Base-by-base conservation (phyloP, 176 grass and related monocot species). In the Chrysopogon serrulatus region DNA sequence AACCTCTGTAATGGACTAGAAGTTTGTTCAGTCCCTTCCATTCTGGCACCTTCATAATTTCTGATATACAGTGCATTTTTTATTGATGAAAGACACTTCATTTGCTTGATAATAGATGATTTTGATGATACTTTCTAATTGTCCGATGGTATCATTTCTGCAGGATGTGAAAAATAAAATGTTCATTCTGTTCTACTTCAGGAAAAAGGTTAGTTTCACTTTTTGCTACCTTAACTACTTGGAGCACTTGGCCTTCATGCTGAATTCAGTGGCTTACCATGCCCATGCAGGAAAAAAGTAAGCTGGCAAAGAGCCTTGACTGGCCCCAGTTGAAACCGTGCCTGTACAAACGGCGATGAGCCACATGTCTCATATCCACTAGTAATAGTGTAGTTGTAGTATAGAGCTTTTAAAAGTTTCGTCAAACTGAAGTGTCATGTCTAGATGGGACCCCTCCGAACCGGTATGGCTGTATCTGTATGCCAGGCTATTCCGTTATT, bases 101-200 rank as follows among this genome's bases (percentile, higher is more conserved):
- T 41, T 40, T 76, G 30, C 76, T 26, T 53, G 19, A 63, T 35
- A 64, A 54, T 26, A 81, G 19, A 39, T 62, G 1, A 7, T 16
- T 70, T 10, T 14, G 8, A 1, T 35, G 18, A 11, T 53, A 24
- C 47, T 81, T 56, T 45, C 45, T 90, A 83, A 83, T 76, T 27
- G 33, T 36, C 47, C 26, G 34, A 48, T 70, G 60, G 30, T 59
- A 36, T 78, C 76, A 30, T 66, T 78, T 92, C 54, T 87, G 88
- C 81, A 98, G 96, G 96, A 98, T 40, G 81, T 65, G 57, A 90
- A 90, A 63, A 98, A 95, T 68, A 98, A 92, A 90, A 93, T 98
- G 96, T 98, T 98, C 85, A 71, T 98, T 71, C 88, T 98, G 33
- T 95, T 98, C 61, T 89, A 92, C 88, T 98, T 98, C 80, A 90